Evolutionary conservation across 495 filamentous ascomycete genomes (phyloP).

Genomic region (Neurospora sublineolata): DNA sequence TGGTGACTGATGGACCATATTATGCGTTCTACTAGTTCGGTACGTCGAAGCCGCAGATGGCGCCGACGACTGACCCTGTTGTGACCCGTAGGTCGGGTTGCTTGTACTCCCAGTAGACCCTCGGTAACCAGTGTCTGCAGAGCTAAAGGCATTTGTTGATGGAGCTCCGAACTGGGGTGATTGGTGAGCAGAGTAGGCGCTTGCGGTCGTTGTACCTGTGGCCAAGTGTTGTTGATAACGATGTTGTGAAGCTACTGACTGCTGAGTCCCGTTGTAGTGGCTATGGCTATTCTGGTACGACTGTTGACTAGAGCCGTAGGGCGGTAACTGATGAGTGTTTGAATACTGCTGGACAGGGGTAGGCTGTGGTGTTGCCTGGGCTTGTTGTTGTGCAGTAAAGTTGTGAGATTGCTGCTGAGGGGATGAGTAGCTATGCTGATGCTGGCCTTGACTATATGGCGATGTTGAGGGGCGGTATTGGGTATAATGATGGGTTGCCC

Average conservation of each 20-base stretch:
- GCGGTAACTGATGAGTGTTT: conserved; percentile 9
- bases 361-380: conserved; percentile 3
- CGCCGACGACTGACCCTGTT: conserved; percentile 27
- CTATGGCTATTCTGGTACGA: conserved; percentile 10
- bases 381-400: not conserved
- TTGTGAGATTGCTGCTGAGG: conserved; percentile 12
- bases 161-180: conserved; percentile 33
- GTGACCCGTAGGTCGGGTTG: conserved; percentile 23
- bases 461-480: conserved; percentile 13
- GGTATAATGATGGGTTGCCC: conserved; percentile 10
- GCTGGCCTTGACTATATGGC: conserved; percentile 11
- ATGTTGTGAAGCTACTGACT: conserved; percentile 21
- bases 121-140: conserved; percentile 29
- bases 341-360: conserved; percentile 14
- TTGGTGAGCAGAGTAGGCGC: conserved; percentile 29
- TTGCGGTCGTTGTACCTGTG: conserved; percentile 22
- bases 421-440: conserved; percentile 9
- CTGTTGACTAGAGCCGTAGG: conserved; percentile 13
- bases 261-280: conserved; percentile 22
- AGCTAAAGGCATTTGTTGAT: conserved; percentile 23
- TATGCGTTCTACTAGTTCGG: conserved; percentile 21
- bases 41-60: conserved; percentile 25
- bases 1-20: conserved; percentile 26
- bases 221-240: conserved; percentile 33
- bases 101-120: conserved; percentile 16